These are phyloP conservation scores for Exophiala dermatitidis DNA, from an alignment of 2,329 filamentous ascomycete genomes.

Conservation along the genomic window DNA sequence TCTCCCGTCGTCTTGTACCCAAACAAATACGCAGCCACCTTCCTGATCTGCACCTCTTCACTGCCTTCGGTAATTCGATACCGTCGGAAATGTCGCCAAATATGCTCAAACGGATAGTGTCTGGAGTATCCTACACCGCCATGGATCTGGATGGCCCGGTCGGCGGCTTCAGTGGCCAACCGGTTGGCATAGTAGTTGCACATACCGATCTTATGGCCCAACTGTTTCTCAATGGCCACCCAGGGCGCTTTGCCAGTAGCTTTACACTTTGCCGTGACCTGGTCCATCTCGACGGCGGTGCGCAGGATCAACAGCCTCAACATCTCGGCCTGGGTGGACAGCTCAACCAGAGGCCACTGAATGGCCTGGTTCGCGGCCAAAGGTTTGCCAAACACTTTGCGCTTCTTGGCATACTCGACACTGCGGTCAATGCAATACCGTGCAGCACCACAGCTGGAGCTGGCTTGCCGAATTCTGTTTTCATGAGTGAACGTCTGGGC, in stretches of 20 bases:
- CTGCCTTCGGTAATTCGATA: constrained; percentile 59
- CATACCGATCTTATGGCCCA: constrained; percentile 59
- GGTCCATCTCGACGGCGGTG: constrained; percentile 56
- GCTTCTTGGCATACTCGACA: constrained; percentile 49
- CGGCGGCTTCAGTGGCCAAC: constrained; percentile 53
- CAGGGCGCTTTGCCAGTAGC: constrained; percentile 35
- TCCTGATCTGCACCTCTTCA: constrained; percentile 61
- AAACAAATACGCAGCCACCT: constrained; percentile 54
- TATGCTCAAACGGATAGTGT: constrained; percentile 57
- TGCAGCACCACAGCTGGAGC: constrained; percentile 53
- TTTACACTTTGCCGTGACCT: constrained; percentile 28
- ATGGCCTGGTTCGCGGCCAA: constrained; percentile 56
- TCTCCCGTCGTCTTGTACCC: constrained; percentile 39
- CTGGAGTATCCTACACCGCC: constrained; percentile 54
- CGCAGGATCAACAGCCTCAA: constrained; percentile 54
- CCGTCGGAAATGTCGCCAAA: constrained; percentile 56
- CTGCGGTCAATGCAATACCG: constrained; percentile 53
- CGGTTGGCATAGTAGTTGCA: constrained; percentile 61
- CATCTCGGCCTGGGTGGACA: constrained; percentile 57
- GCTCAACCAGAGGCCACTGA: constrained; percentile 57
- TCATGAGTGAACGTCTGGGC: constrained; percentile 61
- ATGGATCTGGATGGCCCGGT: constrained; percentile 56
- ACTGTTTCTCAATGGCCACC: constrained; percentile 49
- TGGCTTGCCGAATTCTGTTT: constrained; percentile 59
- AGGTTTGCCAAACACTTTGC: constrained; percentile 51